Evolutionary conservation across 805 yeast species (phyloP), one percentile per base, ranked within the genome.

Genomic region (Cyberlindnera japonica): DNA sequence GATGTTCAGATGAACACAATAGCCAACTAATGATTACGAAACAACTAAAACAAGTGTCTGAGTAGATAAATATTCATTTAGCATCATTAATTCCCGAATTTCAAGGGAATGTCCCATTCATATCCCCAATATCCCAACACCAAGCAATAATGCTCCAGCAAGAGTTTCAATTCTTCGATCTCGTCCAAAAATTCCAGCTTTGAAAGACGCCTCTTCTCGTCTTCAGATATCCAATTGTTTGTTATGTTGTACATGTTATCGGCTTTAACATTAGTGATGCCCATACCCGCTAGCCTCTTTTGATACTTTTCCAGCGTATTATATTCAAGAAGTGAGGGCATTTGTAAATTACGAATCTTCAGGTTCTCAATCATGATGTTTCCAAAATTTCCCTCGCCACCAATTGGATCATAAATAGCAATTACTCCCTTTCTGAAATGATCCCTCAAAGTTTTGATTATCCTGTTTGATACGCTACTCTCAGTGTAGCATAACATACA

Each of bases 1-100:
- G 58, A 61, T 84, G 71, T 86, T 84, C 51, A 66, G 91, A 50
- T 83, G 54, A 43, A 12, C 5, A n/a, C n/a, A n/a, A n/a, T n/a
- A n/a, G n/a, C n/a, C n/a, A n/a, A n/a, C n/a, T n/a, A n/a, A n/a
- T 8, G 6, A 17, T 21, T 9, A 25, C 14, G 28, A 25, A 9
- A 13, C n/a, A 25, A 25, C n/a, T 9, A n/a, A n/a, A n/a, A n/a
- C n/a, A n/a, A n/a, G n/a, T n/a, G n/a, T n/a, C n/a, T n/a, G n/a
- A n/a, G n/a, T n/a, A n/a, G n/a, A n/a, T n/a, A n/a, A n/a, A n/a
- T n/a, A n/a, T n/a, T n/a, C n/a, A n/a, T n/a, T n/a, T n/a, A n/a
- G n/a, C n/a, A 22, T 22, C 24, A 22, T 22, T 22, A 22, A 22
- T 22, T n/a, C n/a, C n/a, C n/a, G n/a, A n/a, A n/a, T n/a, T n/a